Conservation (phyloP, 2,329 filamentous ascomycete species). For the Chrysoporthe puriensis region DNA sequence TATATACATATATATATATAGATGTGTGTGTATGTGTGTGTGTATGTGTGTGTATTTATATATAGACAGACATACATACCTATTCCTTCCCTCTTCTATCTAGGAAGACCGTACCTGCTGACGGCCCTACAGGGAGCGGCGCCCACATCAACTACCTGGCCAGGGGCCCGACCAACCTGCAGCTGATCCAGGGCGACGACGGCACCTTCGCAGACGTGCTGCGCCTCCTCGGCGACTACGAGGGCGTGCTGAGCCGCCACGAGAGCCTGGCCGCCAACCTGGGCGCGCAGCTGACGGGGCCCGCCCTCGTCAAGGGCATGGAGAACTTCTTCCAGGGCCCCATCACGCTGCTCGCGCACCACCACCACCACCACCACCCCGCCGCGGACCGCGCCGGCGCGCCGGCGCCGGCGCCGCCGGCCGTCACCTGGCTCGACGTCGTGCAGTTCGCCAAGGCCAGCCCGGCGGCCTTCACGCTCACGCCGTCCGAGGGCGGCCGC, state of each 20-base stretch:
- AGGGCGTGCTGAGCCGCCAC: conserved; percentile 79
- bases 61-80: no score
- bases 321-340: conserved; percentile 84
- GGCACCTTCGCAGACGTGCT: conserved; percentile 77
- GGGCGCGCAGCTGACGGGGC: conserved; percentile 79
- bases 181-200: conserved; percentile 56
- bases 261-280: conserved; percentile 87
- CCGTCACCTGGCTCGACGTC: conserved; percentile 81
- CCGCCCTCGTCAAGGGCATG: conserved; percentile 82
- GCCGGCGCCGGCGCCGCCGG: conserved; percentile 41
- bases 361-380: conserved; percentile 55
- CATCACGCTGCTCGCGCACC: conserved; percentile 58
- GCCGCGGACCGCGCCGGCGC: no score
- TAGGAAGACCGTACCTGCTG: conserved; percentile 4
- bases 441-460: conserved; percentile 83
- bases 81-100: no score
- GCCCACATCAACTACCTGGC: conserved; percentile 58
- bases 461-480: conserved; percentile 75
- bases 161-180: conserved; percentile 49
- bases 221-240: conserved; percentile 76
- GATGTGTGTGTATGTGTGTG: no score
- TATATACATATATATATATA: no score
- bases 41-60: no score
- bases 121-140: conserved; percentile 38
- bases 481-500: conserved; percentile 68